A percentile compares a stretch with the other conserved stretches of the same genome.
These are phyloP conservation scores for Polychytrium aggregatum DNA, from an alignment of 192 early-diverging fungal species.

Conservation along the genomic window DNA sequence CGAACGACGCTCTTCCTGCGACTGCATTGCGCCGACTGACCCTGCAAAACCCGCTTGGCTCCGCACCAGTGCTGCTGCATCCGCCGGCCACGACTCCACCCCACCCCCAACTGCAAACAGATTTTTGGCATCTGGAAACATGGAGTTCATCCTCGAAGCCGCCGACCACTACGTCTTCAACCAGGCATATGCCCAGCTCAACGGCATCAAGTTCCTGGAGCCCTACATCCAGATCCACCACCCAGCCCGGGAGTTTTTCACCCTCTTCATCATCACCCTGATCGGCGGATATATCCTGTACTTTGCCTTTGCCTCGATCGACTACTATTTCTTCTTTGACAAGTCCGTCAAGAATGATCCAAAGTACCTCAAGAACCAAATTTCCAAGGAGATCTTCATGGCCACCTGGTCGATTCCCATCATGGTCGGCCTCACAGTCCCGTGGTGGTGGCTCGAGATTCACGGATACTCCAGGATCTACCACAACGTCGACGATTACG, in stretches of 20 bases:
- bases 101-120: too few species aligned
- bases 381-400: constrained; percentile 73
- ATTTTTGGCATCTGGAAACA: too few species aligned
- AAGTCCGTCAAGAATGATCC: constrained; percentile 83
- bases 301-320: constrained; percentile 58
- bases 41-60: too few species aligned
- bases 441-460: constrained; percentile 87
- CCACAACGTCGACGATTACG: constrained; percentile 55
- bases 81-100: too few species aligned
- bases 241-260: constrained; percentile 64
- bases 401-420: constrained; percentile 68
- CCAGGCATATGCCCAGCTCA: constrained; percentile 41
- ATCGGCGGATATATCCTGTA: constrained; percentile 73
- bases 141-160: constrained; percentile 56
- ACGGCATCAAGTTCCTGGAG: too few species aligned
- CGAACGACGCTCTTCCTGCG: too few species aligned
- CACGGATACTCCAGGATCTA: constrained; percentile 81
- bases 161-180: constrained; percentile 58
- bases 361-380: constrained; percentile 84
- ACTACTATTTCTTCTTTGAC: constrained; percentile 83
- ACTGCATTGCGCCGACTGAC: too few species aligned
- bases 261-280: constrained; percentile 60
- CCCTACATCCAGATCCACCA: too few species aligned
- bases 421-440: constrained; percentile 72
- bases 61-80: too few species aligned